These are phyloP conservation scores for Quercus wislizeni DNA, from an alignment of 306 rosid genomes.

Conservation along the genomic window DNA sequence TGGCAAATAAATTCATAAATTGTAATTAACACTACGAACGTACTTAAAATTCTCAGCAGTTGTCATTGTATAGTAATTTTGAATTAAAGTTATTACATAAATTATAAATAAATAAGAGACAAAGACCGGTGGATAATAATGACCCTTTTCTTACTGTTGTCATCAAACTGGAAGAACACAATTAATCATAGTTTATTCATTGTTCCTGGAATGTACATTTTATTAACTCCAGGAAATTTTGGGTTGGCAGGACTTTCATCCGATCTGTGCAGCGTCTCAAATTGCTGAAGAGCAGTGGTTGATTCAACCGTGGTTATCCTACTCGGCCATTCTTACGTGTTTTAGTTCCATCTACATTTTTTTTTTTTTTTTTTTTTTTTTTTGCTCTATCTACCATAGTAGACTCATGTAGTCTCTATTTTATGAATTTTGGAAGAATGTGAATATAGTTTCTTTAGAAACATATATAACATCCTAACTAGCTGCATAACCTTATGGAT, in stretches of 20 bases:
- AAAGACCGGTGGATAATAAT: too few relatives aligned
- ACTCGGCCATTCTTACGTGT: background rate
- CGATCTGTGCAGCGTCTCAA: conserved; percentile 56
- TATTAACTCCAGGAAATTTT: background rate
- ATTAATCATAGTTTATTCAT: too few relatives aligned
- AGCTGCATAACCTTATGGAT: conserved; percentile 8
- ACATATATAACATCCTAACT: background rate
- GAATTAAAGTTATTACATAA: too few relatives aligned
- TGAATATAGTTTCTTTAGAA: conserved; percentile 1
- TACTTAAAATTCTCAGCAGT: too few relatives aligned
- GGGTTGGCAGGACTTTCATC: conserved; percentile 48
- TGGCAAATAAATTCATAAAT: background rate
- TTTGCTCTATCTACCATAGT: background rate
- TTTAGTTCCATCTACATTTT: background rate
- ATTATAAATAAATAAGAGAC: too few relatives aligned
- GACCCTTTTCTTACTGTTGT: too few relatives aligned
- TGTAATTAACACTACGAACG: background rate
- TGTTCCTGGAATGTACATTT: background rate
- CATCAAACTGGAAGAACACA: too few relatives aligned
- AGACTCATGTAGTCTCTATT: background rate
- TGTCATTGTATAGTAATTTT: too few relatives aligned
- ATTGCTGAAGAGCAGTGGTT: conserved; percentile 43
- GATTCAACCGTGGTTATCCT: background rate
- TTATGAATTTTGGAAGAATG: background rate
- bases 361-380: too few relatives aligned